Base-by-base conservation (phyloP, 148 eudicot species). In the Rhododendron simsii region DNA sequence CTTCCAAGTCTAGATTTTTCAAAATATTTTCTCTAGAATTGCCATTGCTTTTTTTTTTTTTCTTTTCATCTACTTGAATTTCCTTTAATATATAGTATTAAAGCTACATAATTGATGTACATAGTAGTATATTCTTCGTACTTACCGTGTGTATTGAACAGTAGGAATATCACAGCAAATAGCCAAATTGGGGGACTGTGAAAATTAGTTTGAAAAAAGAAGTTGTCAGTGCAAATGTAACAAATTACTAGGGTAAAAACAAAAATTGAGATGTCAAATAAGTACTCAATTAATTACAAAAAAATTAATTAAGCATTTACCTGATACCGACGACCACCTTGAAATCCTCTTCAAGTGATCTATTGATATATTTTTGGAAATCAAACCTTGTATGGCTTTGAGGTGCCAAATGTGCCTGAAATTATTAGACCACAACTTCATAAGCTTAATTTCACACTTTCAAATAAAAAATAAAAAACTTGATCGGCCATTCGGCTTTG, bases 261-360 rank as follows among this genome's bases (percentile, higher is more conserved):
- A 0, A 23, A 45, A 44, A 23, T 14, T 35, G 44, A 76, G 11
- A 76, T 5, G 44, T 13, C 26, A 67, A 67, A 26, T 28, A 67
- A n/a, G 12, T 65, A 65, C n/a, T 65, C 12, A n/a, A n/a, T 9
- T n/a, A 23, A 13, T 65, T 67, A 26, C 0, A 67, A 63, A 63
- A 8, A 0, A 9, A 20, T 37, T 7, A 39, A 75, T 12, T 18
- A 39, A 75, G 20, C 2, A 83, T 84, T n/a, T 44, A 93, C 95
- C 94, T 93, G 80, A 93, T 93, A 12, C 95, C 93, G 15, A 92
- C 93, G 1, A 93, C 92, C 53, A 87, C 91, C 63, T 89, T 93
- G 89, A 93, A 93, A 84, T 93, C 95, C 75, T 93, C 93, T 85
- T 93, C 95, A 1, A 93, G 86, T 35, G 95, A 93, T 81, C 94